Conservation (phyloP, 495 filamentous ascomycete genomes). For the Penicillium canescens region DNA sequence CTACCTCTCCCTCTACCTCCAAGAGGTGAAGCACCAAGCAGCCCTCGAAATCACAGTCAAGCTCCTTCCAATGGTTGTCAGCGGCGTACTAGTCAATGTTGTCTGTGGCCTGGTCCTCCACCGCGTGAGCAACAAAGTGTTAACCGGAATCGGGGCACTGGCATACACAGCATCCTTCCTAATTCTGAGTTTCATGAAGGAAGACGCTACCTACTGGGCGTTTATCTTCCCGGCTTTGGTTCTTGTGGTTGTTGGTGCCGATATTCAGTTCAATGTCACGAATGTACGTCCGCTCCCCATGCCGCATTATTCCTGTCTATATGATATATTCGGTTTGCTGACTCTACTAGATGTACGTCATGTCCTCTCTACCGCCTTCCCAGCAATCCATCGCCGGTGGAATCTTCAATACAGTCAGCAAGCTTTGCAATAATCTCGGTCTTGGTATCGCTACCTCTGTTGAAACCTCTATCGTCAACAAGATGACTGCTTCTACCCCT, state of each 20-base stretch:
- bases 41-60: slow-evolving; percentile 51
- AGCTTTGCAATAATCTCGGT: slow-evolving; percentile 32
- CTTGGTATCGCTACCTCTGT: slow-evolving; percentile 35
- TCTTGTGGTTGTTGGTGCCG: slow-evolving; percentile 54
- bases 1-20: slow-evolving; percentile 44
- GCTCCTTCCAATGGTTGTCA: slow-evolving; percentile 56
- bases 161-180: slow-evolving; percentile 52
- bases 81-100: slow-evolving; percentile 54
- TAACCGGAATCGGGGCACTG: slow-evolving; percentile 44
- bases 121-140: slow-evolving; percentile 46
- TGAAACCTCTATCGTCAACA: slow-evolving; percentile 16
- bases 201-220: slow-evolving; percentile 56
- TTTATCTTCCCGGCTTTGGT: slow-evolving; percentile 51
- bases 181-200: slow-evolving; percentile 48
- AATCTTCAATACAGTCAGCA: slow-evolving; percentile 40
- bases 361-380: slow-evolving; percentile 33
- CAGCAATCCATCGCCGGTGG: slow-evolving; percentile 39
- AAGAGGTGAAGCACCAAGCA: slow-evolving; percentile 38
- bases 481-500: slow-evolving; percentile 18
- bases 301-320: not conserved
- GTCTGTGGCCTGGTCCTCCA: slow-evolving; percentile 56
- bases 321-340: not conserved
- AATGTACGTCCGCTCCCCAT: slow-evolving; percentile 37
- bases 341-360: slow-evolving; percentile 35
- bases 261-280: slow-evolving; percentile 61